Base-by-base conservation (phyloP, 163 green algal genomes). In the Coccomyxa subellipsoidea region DNA sequence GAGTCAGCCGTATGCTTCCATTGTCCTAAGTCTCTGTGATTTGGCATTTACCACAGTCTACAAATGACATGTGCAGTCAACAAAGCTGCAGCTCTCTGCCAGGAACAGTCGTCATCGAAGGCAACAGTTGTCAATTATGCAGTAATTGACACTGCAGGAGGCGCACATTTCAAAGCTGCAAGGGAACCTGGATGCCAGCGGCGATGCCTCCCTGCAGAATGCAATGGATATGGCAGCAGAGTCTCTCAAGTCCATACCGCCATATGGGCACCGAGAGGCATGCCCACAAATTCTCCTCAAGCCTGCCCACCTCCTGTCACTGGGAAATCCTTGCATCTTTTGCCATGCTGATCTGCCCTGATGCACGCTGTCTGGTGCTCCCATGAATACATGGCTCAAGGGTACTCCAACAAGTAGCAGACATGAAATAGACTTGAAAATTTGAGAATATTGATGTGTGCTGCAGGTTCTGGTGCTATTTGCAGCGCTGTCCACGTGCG, bases 181-280 rank as follows among this genome's bases (percentile, higher is more conserved):
- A 8, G 79, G 82, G 12, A 85, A 78, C 54, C 47, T 94, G 76
- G 84, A 90, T 36, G 84, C 86, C 0, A 82, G 85, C 1, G 95
- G 95, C 8, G 88, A 93, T 9, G 92, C 92, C 4, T 98, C 93
- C 1, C 86, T 98, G 38, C 93, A 98, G 83, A 99, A 99, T 84
- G 92, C 80, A 0, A 85, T 99, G 36, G 92, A 98, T 23, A 38
- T 94, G 69, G 87, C 87, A 0, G 78, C 90, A 9, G 88, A 88
- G 1, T 69, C 89, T 32, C 90, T 99, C 27, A 76, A 78, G 0
- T 81, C 88, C n/a, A 89, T 98, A 4, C 96, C 96, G 0, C 89
- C 94, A 0, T 99, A 99, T 83, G 96, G 95, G 34, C 90, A 96
- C 80, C 82, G 95, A 25, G 96, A 99, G 89, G 85, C 93, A 18